Percentiles rank a stretch among this genome's conserved stretches.
phyloP scores from a whole-genome alignment of 106 monocot species.

The Alisma plantagoaquatica region DNA sequence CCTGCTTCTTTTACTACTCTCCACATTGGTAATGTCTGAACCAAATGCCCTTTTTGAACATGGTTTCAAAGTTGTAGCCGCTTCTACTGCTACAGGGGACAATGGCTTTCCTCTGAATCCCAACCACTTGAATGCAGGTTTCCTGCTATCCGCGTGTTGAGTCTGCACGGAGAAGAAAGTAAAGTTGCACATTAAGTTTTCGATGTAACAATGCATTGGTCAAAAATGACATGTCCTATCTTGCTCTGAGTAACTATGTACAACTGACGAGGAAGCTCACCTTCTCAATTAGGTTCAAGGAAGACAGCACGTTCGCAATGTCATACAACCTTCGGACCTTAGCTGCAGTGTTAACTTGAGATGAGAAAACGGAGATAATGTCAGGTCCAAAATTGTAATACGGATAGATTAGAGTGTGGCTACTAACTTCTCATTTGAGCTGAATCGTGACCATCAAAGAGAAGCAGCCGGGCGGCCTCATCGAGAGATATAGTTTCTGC shows the following conservation, averaged over 20 bases:
- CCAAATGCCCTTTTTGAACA: slow-evolving; percentile 70
- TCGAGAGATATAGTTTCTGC: slow-evolving; percentile 71
- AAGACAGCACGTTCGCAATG: slow-evolving; percentile 88
- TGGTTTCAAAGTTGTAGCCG: slow-evolving; percentile 16
- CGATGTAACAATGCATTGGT: no score
- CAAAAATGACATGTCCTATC: no score
- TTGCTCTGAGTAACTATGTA: no score
- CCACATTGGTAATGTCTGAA: slow-evolving; percentile 63
- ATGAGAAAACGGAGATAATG: background rate
- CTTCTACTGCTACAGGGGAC: slow-evolving; percentile 26
- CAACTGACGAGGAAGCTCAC: slow-evolving; percentile 18
- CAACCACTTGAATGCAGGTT: slow-evolving; percentile 91
- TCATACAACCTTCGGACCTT: slow-evolving; percentile 91
- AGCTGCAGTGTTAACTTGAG: slow-evolving; percentile 47
- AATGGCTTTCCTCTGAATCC: slow-evolving; percentile 31
- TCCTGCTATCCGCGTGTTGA: slow-evolving; percentile 58
- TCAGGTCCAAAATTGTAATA: no score
- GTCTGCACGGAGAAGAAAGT: slow-evolving; percentile 40
- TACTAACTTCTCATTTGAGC: slow-evolving; percentile 62
- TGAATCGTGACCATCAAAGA: slow-evolving; percentile 54
- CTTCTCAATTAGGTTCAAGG: slow-evolving; percentile 89
- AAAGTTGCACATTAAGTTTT: background rate
- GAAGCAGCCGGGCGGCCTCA: slow-evolving; percentile 73
- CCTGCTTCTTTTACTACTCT: slow-evolving; percentile 34
- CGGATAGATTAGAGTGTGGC: no score